A percentile compares a stretch with the other conserved stretches of the same genome.
Conservation (phyloP, 2,329 filamentous ascomycete species). For the Plenodomus biglobosus region DNA sequence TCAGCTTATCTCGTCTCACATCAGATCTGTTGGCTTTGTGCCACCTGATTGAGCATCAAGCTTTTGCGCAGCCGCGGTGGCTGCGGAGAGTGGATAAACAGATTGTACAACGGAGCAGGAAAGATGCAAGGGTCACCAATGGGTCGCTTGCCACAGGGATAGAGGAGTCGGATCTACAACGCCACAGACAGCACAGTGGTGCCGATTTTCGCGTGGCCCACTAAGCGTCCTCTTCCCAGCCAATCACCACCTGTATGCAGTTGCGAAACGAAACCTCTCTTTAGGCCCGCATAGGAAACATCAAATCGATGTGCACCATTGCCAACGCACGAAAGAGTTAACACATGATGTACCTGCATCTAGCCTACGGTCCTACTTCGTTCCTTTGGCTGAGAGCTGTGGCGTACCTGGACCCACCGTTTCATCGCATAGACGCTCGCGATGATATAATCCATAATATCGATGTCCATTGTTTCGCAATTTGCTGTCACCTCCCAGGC, state of each 20-base stretch:
- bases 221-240: slow-evolving; percentile 30
- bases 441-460: slow-evolving; percentile 21
- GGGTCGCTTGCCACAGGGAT: slow-evolving; percentile 21
- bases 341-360: slow-evolving; percentile 37
- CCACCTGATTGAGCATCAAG: slow-evolving; percentile 11
- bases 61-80: slow-evolving; percentile 20
- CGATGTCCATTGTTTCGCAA: slow-evolving; percentile 30
- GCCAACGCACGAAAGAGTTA: slow-evolving; percentile 19
- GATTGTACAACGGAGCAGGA: slow-evolving; percentile 16
- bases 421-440: slow-evolving; percentile 38
- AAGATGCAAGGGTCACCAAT: slow-evolving; percentile 30
- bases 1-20: slow-evolving; percentile 16
- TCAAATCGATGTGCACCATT: slow-evolving; percentile 11
- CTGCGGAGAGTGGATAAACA: slow-evolving; percentile 7
- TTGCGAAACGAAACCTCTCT: slow-evolving; percentile 33
- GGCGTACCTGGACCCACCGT: slow-evolving; percentile 27
- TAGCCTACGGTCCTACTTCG: slow-evolving; percentile 7
- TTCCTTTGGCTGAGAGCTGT: slow-evolving; percentile 37
- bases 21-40: slow-evolving; percentile 19
- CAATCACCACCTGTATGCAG: slow-evolving; percentile 26
- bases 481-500: slow-evolving; percentile 26
- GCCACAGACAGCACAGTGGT: slow-evolving; percentile 32
- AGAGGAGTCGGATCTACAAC: slow-evolving; percentile 28
- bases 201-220: slow-evolving; percentile 20
- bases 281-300: slow-evolving; percentile 17